Evolutionary conservation across 2,329 filamentous ascomycete species (phyloP).

Genomic region (Aspergillus awamori): DNA sequence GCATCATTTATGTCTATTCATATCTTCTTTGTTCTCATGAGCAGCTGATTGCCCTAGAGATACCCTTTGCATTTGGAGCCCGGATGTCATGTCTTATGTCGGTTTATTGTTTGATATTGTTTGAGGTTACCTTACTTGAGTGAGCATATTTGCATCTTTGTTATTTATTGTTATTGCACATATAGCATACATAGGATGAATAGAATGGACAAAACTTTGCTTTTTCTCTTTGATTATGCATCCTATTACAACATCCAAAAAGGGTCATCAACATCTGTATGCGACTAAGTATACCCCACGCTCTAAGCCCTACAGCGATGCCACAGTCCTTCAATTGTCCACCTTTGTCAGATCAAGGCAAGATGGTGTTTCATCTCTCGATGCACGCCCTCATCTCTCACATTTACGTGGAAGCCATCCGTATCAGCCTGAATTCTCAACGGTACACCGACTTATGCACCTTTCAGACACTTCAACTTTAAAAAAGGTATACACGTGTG

Average conservation of each 20-base stretch:
- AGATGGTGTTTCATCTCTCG: no score
- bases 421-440: no score
- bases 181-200: conserved; percentile 7
- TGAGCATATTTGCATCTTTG: conserved; percentile 2
- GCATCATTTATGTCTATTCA: background rate
- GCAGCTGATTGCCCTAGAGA: conserved; percentile 15
- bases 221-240: background rate
- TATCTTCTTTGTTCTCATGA: conserved; percentile 13
- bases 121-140: background rate
- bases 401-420: no score
- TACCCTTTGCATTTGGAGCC: conserved; percentile 14
- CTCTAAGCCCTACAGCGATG: no score
- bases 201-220: conserved; percentile 5
- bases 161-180: background rate
- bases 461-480: no score
- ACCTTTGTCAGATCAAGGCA: no score
- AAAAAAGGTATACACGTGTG: no score
- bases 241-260: background rate
- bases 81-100: background rate
- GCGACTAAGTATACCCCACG: no score
- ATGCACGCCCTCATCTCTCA: no score
- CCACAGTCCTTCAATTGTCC: no score
- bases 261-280: no score
- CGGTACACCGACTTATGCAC: no score
- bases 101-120: background rate